Conservation (phyloP, 2,329 filamentous ascomycete genomes). For the Beauveria bassiana region DNA sequence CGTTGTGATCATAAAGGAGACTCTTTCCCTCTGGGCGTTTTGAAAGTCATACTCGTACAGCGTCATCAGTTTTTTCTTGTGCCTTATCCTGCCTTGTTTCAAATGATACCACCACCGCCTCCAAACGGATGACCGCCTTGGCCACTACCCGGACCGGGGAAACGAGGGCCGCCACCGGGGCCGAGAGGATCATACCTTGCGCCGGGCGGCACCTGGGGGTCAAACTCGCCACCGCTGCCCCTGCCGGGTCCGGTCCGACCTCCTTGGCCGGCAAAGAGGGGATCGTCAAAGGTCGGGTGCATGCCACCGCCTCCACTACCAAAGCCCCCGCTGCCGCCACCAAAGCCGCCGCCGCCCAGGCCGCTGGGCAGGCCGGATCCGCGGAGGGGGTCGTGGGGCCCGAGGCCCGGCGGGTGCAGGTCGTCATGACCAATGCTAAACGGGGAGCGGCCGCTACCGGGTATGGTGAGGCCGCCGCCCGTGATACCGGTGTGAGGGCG, state of each 20-base stretch:
- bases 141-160: constrained; percentile 36
- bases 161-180: constrained; percentile 49
- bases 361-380: constrained; percentile 51
- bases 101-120: constrained; percentile 28
- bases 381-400: constrained; percentile 74
- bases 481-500: constrained; percentile 40
- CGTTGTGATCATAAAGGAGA: background rate
- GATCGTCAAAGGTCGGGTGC: constrained; percentile 94
- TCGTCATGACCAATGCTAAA: constrained; percentile 77
- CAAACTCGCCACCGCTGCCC: constrained; percentile 30
- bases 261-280: constrained; percentile 60
- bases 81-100: background rate
- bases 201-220: constrained; percentile 74
- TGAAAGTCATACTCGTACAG: background rate
- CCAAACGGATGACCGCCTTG: constrained; percentile 23
- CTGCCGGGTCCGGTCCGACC: constrained; percentile 34
- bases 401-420: constrained; percentile 77
- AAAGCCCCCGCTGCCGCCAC: constrained; percentile 23
- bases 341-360: background rate
- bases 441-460: constrained; percentile 42
- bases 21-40: background rate
- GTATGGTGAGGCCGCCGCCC: constrained; percentile 20
- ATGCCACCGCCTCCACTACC: constrained; percentile 67
- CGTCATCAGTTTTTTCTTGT: background rate
- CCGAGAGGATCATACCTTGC: constrained; percentile 86